Evolutionary conservation across 192 early-diverging fungal species (phyloP), one percentile per base, ranked within the genome.

Genomic region (Backusella tarrabulga): DNA sequence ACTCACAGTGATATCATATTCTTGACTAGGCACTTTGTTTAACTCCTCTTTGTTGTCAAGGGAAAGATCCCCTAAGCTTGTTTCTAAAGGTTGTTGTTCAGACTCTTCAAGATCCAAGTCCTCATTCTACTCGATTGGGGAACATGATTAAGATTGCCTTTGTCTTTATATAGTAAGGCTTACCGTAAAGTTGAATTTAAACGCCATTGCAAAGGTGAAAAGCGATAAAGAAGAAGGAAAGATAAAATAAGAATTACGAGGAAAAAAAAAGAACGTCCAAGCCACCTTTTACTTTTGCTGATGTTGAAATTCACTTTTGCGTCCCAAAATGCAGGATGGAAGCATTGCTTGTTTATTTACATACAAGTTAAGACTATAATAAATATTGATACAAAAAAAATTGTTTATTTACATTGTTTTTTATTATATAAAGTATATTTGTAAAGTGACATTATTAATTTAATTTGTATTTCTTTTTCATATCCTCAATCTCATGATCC

Each of bases 161-260:
- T 66, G 35, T 42, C 17, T 7, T 50, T 50, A 11, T 32, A 29
- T 3, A 2, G 3, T n/a, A 17, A 29, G 46, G 5, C 68, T 75
- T 77, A 77, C 80, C 7, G 80, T 78, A 41, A 82, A 82, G 34
- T 82, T 82, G 19, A 82, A 82, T 32, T 75, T 74, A 42, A 82
- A 82, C 36, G 80, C 41, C 80, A 82, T 82, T 23, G 7, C 21
- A 44, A 36, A 46, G 15, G 7, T 46, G 23, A 38, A 38, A 73
- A 73, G 32, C 19, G 46, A 40, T 40, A 23, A 73, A 42, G 21
- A 40, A 50, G 4, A 73, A 9, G 9, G 19, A 73, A 38, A 50
- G 40, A 15, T 44, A 26, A n/a, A 44, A 35, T 21, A 72, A 3
- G 21, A 72, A 19, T 41, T 21, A 72, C 23, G 40, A 21, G 8